A percentile compares a stretch with the other conserved stretches of the same genome.
These are phyloP conservation scores for Viridothelium virens DNA, from an alignment of 495 filamentous ascomycete genomes.

Conservation along the genomic window DNA sequence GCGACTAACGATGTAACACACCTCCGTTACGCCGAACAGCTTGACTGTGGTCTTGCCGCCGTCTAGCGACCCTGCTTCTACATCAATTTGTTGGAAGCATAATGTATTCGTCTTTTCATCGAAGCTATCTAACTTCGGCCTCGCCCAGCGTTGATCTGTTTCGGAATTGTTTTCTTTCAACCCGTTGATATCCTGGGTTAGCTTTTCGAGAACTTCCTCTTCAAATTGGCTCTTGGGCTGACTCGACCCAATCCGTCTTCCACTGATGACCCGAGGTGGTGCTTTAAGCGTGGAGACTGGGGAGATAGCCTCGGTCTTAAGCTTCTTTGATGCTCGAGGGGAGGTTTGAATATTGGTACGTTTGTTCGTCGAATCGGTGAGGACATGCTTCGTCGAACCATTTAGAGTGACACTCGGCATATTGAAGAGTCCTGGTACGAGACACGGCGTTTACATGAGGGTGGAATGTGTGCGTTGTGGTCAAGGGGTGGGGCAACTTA, in stretches of 20 bases:
- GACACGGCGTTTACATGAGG: not conserved
- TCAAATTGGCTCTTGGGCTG: slow-evolving; percentile 91
- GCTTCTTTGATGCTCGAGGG: slow-evolving; percentile 59
- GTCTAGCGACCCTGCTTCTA: slow-evolving; percentile 72
- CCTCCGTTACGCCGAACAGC: slow-evolving; percentile 96
- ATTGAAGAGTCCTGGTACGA: not conserved
- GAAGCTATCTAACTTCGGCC: slow-evolving; percentile 67
- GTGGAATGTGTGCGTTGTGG: too few species aligned
- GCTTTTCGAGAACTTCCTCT: slow-evolving; percentile 83
- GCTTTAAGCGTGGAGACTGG: slow-evolving; percentile 51
- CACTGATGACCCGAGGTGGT: slow-evolving; percentile 50
- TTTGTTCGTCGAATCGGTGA: slow-evolving; percentile 51
- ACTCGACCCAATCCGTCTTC: slow-evolving; percentile 56
- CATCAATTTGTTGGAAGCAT: slow-evolving; percentile 91
- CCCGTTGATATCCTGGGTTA: slow-evolving; percentile 82
- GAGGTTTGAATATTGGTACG: slow-evolving; percentile 43
- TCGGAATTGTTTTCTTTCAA: slow-evolving; percentile 80
- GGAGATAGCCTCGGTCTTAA: slow-evolving; percentile 59
- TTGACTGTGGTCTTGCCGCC: slow-evolving; percentile 69
- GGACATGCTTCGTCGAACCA: slow-evolving; percentile 50
- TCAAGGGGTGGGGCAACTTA: too few species aligned
- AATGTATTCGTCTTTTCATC: slow-evolving; percentile 63
- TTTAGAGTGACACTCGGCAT: slow-evolving; percentile 48
- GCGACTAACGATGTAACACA: slow-evolving; percentile 25
- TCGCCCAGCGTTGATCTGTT: slow-evolving; percentile 88